Conservation (phyloP, 2,329 filamentous ascomycete genomes). For the Fusarium siculi region DNA sequence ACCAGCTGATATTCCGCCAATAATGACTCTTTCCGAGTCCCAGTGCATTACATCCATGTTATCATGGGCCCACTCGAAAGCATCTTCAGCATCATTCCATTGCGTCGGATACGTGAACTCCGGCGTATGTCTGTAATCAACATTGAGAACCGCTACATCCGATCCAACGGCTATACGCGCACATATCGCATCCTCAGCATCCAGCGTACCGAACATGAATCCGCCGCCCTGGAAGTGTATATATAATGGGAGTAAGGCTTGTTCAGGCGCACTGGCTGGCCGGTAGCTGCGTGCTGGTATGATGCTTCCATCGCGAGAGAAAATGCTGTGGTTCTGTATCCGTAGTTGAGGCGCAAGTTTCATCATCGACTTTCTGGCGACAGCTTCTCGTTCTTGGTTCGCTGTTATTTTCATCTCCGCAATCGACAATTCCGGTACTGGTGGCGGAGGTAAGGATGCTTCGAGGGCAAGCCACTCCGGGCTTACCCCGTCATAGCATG, state of each 20-base stretch:
- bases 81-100: constrained; percentile 11
- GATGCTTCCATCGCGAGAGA: background rate
- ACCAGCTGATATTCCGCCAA: constrained; percentile 9
- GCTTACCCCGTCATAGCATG: background rate
- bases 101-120: background rate
- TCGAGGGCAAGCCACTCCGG: constrained; percentile 6
- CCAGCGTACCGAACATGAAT: constrained; percentile 10
- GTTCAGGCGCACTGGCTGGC: accelerated
- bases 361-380: background rate
- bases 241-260: background rate
- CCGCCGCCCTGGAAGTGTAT: constrained; percentile 14
- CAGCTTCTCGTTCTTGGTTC: constrained; percentile 5
- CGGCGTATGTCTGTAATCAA: constrained; percentile 6
- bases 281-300: background rate
- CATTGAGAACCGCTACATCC: background rate
- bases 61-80: constrained; percentile 5
- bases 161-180: background rate
- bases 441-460: background rate
- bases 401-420: background rate
- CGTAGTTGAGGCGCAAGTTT: background rate
- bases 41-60: background rate
- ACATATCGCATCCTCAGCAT: constrained; percentile 9
- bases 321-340: background rate
- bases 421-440: background rate
- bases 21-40: background rate